These are phyloP conservation scores for Fusarium subtropicale DNA, from an alignment of 2,329 filamentous ascomycete genomes.

Conservation along the genomic window DNA sequence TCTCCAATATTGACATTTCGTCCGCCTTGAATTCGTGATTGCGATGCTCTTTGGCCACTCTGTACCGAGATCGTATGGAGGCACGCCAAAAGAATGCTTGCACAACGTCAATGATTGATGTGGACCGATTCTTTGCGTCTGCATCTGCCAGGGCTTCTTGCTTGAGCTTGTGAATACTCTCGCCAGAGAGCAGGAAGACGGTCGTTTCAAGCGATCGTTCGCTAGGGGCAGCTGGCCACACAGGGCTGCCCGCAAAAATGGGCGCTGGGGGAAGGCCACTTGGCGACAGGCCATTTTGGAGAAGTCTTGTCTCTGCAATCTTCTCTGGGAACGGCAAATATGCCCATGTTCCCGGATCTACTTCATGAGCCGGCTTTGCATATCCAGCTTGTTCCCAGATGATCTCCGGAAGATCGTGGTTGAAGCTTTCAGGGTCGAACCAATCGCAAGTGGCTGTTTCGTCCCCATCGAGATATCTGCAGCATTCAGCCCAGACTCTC, in stretches of 20 bases:
- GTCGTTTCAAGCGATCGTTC: not conserved
- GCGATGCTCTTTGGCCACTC: constrained; percentile 4
- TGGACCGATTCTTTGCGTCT: not conserved
- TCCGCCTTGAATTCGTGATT: not conserved
- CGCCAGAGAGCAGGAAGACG: constrained; percentile 7
- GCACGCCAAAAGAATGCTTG: constrained; percentile 20
- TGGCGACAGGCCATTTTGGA: not conserved
- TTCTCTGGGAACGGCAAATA: constrained; percentile 12
- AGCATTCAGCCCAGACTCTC: constrained; percentile 10
- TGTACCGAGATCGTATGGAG: constrained; percentile 10
- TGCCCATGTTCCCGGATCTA: constrained; percentile 1
- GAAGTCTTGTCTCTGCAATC: not conserved
- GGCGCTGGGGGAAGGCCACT: not conserved
- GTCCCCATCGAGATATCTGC: not conserved
- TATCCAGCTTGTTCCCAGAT: constrained; percentile 12
- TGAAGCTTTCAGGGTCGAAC: constrained; percentile 9
- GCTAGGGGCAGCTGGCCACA: constrained; percentile 1
- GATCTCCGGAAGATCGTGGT: constrained; percentile 5
- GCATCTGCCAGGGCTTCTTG: not conserved
- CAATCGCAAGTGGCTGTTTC: constrained; percentile 5
- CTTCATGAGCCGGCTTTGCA: not conserved
- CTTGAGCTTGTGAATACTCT: constrained; percentile 14
- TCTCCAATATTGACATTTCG: constrained; percentile 13
- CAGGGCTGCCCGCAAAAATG: not conserved
- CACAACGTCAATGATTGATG: not conserved